phyloP scores from a whole-genome alignment of 192 early-diverging fungal species.

The Podila clonocystis region DNA sequence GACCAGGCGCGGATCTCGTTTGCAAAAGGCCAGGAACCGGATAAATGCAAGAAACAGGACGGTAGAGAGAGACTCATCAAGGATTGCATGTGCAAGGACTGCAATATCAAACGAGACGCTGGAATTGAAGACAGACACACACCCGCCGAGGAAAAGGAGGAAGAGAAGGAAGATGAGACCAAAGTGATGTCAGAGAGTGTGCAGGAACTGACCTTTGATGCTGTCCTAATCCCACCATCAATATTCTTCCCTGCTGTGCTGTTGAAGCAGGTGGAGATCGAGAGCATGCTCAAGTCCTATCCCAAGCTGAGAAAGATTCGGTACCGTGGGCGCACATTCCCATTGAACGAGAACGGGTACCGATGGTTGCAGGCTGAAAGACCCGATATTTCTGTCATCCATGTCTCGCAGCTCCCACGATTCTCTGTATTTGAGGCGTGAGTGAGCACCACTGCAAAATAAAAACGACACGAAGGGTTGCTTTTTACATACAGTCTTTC shows the following conservation, averaged over 20 bases:
- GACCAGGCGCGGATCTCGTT: conserved; percentile 2
- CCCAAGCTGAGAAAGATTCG: conserved; percentile 26
- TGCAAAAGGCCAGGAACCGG: neutral
- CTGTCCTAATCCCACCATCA: neutral
- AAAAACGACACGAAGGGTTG: too few relatives aligned
- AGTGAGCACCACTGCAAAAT: too few relatives aligned
- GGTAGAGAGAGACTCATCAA: neutral
- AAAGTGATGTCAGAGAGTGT: neutral
- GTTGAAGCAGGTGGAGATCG: neutral
- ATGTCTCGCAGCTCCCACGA: conserved; percentile 11
- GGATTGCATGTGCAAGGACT: too few relatives aligned
- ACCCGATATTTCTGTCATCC: conserved; percentile 2
- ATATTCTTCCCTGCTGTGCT: neutral
- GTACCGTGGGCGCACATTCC: conserved; percentile 10
- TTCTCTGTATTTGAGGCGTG: too few relatives aligned
- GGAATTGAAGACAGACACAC: too few relatives aligned
- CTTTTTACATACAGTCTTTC: too few relatives aligned
- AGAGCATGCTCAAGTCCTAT: neutral
- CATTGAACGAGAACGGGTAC: conserved; percentile 1
- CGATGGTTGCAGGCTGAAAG: neutral
- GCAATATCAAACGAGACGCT: too few relatives aligned
- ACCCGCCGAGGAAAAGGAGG: too few relatives aligned
- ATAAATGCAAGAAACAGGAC: neutral
- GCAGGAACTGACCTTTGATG: neutral
- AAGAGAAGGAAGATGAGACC: too few relatives aligned